Conservation (phyloP, 2,329 filamentous ascomycete genomes). For the Parascedosporium putredinis region DNA sequence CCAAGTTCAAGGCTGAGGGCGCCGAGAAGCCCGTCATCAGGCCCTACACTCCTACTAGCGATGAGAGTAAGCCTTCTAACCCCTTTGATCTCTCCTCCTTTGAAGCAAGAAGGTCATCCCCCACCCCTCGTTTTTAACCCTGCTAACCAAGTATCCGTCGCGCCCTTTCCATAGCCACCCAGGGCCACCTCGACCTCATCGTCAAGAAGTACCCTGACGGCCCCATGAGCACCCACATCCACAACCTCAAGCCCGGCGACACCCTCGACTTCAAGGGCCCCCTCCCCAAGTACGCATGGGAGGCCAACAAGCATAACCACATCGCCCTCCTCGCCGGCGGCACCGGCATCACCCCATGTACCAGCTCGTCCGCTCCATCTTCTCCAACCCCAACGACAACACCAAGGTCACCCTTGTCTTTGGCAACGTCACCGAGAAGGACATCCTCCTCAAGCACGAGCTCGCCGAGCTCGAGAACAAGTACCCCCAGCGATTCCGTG, state of each 20-base stretch:
- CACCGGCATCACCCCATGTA: slow-evolving; percentile 96
- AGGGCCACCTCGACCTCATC: slow-evolving; percentile 77
- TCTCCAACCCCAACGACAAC: slow-evolving; percentile 92
- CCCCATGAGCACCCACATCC: slow-evolving; percentile 83
- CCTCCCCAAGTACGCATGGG: slow-evolving; percentile 86
- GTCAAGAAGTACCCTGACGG: slow-evolving; percentile 88
- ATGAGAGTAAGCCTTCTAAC: slow-evolving; percentile 52
- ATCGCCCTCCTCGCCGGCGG: slow-evolving; percentile 83
- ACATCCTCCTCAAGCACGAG: slow-evolving; percentile 85
- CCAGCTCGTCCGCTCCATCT: slow-evolving; percentile 83
- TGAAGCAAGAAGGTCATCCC: no score
- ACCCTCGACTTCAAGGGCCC: slow-evolving; percentile 88
- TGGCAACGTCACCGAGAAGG: slow-evolving; percentile 79
- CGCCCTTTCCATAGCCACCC: slow-evolving; percentile 50
- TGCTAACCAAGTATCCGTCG: background rate
- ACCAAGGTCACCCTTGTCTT: slow-evolving; percentile 95
- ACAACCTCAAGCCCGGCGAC: slow-evolving; percentile 73
- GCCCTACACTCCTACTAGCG: slow-evolving; percentile 86
- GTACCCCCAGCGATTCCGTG: slow-evolving; percentile 88
- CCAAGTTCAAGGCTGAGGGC: slow-evolving; percentile 79
- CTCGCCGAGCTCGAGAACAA: slow-evolving; percentile 83
- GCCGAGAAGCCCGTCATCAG: slow-evolving; percentile 79
- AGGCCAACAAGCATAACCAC: slow-evolving; percentile 86
- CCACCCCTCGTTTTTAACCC: background rate
- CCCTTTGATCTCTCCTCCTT: no score